Evolutionary conservation across 192 early-diverging fungal species (phyloP), one percentile per base, ranked within the genome.

Genomic region (Funneliformis mosseae): DNA sequence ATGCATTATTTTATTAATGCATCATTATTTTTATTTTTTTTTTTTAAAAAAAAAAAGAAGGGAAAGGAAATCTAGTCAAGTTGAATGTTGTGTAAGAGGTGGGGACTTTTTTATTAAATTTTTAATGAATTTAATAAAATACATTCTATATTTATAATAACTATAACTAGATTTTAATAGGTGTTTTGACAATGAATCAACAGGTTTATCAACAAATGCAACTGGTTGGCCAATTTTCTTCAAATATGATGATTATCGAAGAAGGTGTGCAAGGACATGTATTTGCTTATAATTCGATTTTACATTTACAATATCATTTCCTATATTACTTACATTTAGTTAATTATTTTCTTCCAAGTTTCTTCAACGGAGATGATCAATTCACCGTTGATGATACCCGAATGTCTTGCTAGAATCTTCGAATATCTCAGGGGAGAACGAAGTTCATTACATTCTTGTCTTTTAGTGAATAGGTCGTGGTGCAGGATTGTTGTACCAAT

Each of bases 401-500:
- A 67, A 28, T 67, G 64, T 33, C 64, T 67, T 67, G 25, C 64
- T 33, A 67, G 64, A 67, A 67, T 67, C 16, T 67, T 67, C 33
- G 64, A 67, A 38, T 67, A 33, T 33, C 64, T 67, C 16, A 33
- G 64, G 14, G 25, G 33, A 7, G 64, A 67, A 1, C 25, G 33
- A 67, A 18, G 16, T 67, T 67, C 71, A 42, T 33, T 74, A 25
- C 71, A 74, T 74, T 43, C 33, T 8, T 43, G 43, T 23, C 71
- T 74, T 23, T 11, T 74, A 50, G 71, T 74, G 4, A 43, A 23
- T 74, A 38, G 41, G 7, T 43, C 71, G n/a, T 74, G 71, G 71
- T 74, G 71, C 23, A 74, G 41, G 14, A 21, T 74, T 9, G 71
- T 43, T 48, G 42, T 74, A 27, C 41, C 23, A 25, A 45, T 74